Conservation (phyloP, 495 filamentous ascomycete species). For the Talaromyces proteolyticus region DNA sequence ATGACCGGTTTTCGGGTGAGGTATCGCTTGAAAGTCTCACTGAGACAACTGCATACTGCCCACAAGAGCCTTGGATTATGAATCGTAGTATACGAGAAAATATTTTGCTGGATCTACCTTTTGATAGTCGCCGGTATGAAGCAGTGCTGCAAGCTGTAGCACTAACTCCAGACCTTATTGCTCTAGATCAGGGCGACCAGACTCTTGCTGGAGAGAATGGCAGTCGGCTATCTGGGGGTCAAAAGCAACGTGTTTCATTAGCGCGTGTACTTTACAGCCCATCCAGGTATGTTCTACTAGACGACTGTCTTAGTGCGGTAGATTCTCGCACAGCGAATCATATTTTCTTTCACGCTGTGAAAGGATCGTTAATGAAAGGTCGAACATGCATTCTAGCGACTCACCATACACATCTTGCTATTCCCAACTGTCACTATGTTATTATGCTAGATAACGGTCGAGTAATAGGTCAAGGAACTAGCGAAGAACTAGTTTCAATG, state of each 20-base stretch:
- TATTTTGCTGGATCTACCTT: slow-evolving; percentile 52
- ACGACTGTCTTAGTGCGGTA: slow-evolving; percentile 68
- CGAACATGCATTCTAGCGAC: slow-evolving; percentile 73
- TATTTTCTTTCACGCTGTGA: slow-evolving; percentile 67
- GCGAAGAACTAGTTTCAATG: neutral
- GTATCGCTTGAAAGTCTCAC: neutral
- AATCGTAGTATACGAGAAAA: slow-evolving; percentile 64
- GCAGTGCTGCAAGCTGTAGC: slow-evolving; percentile 51
- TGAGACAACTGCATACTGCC: slow-evolving; percentile 40
- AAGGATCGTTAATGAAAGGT: slow-evolving; percentile 55
- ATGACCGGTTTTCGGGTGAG: too few species aligned
- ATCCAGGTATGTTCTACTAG: slow-evolving; percentile 49
- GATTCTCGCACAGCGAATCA: slow-evolving; percentile 67
- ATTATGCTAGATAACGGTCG: slow-evolving; percentile 61
- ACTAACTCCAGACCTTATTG: slow-evolving; percentile 71
- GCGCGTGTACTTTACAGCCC: neutral
- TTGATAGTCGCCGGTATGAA: slow-evolving; percentile 35
- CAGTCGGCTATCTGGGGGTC: slow-evolving; percentile 77
- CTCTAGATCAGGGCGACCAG: slow-evolving; percentile 73
- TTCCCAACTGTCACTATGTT: slow-evolving; percentile 61
- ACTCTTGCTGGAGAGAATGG: slow-evolving; percentile 85
- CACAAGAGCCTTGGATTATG: slow-evolving; percentile 63
- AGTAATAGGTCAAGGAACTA: slow-evolving; percentile 26
- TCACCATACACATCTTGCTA: slow-evolving; percentile 67
- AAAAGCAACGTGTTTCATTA: slow-evolving; percentile 55